Percentiles rank a stretch among this genome's conserved stretches.
phyloP scores from a whole-genome alignment of 768 basidiomycete species.

The Lyophyllum shimeji region DNA sequence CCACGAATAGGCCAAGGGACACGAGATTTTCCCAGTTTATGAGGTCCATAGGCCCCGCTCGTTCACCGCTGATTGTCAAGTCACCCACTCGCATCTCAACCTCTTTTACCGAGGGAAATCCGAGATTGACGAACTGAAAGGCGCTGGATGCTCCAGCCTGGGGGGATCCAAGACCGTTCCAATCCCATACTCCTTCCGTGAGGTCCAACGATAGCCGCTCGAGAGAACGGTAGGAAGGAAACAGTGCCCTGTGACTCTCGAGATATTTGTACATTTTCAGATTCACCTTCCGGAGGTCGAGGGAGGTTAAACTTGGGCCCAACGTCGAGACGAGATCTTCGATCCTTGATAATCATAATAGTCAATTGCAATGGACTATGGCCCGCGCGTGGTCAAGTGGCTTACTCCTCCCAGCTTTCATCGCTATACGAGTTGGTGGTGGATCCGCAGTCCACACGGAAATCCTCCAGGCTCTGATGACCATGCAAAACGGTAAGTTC shows the following conservation, averaged over 20 bases:
- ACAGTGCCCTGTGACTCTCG: not conserved
- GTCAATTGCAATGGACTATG: not conserved
- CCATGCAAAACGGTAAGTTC: not conserved
- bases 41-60: conserved; percentile 16
- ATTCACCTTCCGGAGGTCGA: conserved; percentile 14
- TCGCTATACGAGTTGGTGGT: too few species aligned
- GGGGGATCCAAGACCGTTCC: conserved; percentile 13
- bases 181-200: conserved; percentile 21
- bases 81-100: conserved; percentile 19
- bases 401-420: not conserved
- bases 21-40: conserved; percentile 11
- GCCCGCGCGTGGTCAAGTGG: not conserved
- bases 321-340: conserved; percentile 9
- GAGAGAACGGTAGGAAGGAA: conserved; percentile 11
- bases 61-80: conserved; percentile 8
- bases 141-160: conserved; percentile 12
- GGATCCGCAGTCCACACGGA: not conserved
- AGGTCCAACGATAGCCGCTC: conserved; percentile 17
- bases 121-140: conserved; percentile 14
- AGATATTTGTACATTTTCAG: conserved; percentile 2
- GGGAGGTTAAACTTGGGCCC: conserved; percentile 7
- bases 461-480: not conserved
- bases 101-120: conserved; percentile 16
- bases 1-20: conserved; percentile 13
- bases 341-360: conserved; percentile 4